phyloP scores from a whole-genome alignment of 805 yeast genomes.

The Cyberlindnera subsufficiens region DNA sequence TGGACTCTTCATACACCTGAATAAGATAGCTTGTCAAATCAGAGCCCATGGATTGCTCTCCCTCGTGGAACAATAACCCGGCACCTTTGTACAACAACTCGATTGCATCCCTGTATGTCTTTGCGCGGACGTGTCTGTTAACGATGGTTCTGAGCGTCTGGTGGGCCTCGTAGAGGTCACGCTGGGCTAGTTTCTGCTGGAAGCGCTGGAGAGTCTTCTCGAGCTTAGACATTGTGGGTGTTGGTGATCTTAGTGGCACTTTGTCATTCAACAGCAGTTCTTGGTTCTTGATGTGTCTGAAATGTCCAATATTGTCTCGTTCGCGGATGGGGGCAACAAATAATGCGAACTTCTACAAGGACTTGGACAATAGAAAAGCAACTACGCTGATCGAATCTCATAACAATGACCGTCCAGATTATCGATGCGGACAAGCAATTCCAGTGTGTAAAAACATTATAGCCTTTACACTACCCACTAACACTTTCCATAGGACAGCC shows the following conservation, averaged over 20 bases:
- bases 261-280: neutral
- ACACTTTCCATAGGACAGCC: neutral
- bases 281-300: neutral
- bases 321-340: no score
- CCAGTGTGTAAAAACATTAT: slow-evolving; percentile 21
- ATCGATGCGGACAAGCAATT: slow-evolving; percentile 48
- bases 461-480: neutral
- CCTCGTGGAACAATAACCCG: slow-evolving; percentile 55
- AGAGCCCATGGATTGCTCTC: slow-evolving; percentile 74
- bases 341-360: no score
- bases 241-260: neutral
- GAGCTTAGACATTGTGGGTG: slow-evolving; percentile 30
- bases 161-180: slow-evolving; percentile 91
- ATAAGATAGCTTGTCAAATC: slow-evolving; percentile 70
- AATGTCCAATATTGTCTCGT: slow-evolving; percentile 10
- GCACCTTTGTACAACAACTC: slow-evolving; percentile 72
- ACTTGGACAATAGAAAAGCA: no score
- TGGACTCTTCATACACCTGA: slow-evolving; percentile 57
- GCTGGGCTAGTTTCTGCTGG: slow-evolving; percentile 59
- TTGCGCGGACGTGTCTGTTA: slow-evolving; percentile 70
- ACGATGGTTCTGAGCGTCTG: slow-evolving; percentile 89
- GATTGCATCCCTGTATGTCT: slow-evolving; percentile 63
- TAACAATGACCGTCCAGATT: slow-evolving; percentile 36
- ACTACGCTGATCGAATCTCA: no score
- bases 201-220: slow-evolving; percentile 59